These are phyloP conservation scores for Echeveria elegans DNA, from an alignment of 164 flowering plant genomes.

Conservation along the genomic window DNA sequence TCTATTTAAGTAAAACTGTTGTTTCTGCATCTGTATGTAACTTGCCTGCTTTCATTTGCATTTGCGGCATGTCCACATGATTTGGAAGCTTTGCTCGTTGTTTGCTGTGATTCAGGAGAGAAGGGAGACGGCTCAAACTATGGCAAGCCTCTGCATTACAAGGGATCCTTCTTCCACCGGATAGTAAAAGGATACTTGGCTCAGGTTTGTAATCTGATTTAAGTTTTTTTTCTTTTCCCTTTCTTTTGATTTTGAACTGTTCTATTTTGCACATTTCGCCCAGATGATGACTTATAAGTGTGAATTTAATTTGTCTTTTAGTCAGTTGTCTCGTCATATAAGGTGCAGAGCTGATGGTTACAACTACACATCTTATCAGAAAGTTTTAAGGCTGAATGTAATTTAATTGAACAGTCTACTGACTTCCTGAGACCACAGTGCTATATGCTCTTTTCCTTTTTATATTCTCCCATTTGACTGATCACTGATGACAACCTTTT, in stretches of 20 bases:
- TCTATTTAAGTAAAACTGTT: background rate
- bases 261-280: constrained; percentile 22
- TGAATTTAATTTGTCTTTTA: constrained; percentile 46
- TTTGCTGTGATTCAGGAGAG: constrained; percentile 46
- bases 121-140: constrained; percentile 61
- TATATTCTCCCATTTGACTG: too few species aligned
- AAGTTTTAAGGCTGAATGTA: too few species aligned
- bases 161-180: constrained; percentile 84
- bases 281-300: constrained; percentile 24
- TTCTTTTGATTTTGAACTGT: constrained; percentile 16
- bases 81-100: background rate
- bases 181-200: constrained; percentile 76
- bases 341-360: constrained; percentile 94
- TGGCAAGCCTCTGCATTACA: constrained; percentile 75
- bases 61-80: background rate
- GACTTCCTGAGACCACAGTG: too few species aligned
- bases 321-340: constrained; percentile 79
- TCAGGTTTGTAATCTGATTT: constrained; percentile 30
- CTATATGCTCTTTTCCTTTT: too few species aligned
- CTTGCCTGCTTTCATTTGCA: background rate
- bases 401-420: too few species aligned
- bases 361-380: too few species aligned
- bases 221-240: background rate
- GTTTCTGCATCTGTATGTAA: background rate
- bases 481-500: constrained; percentile 14